phyloP scores from a whole-genome alignment of 1,139 yeast species.

The Yamadazyma dushanensis region DNA sequence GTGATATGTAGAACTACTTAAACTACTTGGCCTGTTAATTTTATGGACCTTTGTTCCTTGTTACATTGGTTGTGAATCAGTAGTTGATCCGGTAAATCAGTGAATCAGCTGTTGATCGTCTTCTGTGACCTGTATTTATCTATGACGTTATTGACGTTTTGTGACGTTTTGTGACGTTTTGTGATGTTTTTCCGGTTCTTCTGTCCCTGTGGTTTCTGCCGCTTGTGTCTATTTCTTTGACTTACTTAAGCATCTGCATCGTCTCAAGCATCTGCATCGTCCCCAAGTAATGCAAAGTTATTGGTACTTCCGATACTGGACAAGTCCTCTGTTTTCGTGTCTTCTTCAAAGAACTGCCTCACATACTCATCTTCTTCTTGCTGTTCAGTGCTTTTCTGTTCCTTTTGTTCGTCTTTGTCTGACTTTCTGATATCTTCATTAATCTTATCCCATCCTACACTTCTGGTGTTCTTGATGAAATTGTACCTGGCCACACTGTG shows the following conservation, averaged over 20 bases:
- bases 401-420: constrained; percentile 8
- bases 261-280: constrained; percentile 6
- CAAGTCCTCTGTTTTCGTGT: constrained; percentile 9
- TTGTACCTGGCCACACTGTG: constrained; percentile 65
- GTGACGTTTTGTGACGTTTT: too few relatives aligned
- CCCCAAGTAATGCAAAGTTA: constrained; percentile 9
- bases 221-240: background rate
- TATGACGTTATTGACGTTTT: too few relatives aligned
- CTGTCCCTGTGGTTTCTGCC: background rate
- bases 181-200: background rate
- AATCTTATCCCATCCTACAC: constrained; percentile 72
- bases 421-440: constrained; percentile 30
- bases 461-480: constrained; percentile 60
- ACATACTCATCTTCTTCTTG: constrained; percentile 41
- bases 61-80: too few relatives aligned
- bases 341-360: constrained; percentile 31
- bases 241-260: constrained; percentile 2
- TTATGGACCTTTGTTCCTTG: too few relatives aligned
- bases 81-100: too few relatives aligned
- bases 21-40: too few relatives aligned
- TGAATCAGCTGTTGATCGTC: too few relatives aligned
- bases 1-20: too few relatives aligned
- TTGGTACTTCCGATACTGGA: too few relatives aligned
- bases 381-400: constrained; percentile 23
- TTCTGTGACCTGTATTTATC: too few relatives aligned